phyloP scores from a whole-genome alignment of 2,329 filamentous ascomycete genomes.

The Penicillium sp. region DNA sequence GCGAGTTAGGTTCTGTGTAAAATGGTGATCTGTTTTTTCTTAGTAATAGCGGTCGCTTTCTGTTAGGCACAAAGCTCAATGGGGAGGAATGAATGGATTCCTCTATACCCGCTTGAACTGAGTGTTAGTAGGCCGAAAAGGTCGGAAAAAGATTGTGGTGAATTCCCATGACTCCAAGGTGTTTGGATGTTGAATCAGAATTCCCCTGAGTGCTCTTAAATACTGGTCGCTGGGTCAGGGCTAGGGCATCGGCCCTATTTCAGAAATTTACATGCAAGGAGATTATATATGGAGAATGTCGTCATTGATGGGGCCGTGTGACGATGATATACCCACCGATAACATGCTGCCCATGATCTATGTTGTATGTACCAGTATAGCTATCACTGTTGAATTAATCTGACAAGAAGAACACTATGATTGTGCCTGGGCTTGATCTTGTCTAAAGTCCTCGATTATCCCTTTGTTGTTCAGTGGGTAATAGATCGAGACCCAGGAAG shows the following conservation, averaged over 20 bases:
- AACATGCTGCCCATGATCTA: neutral
- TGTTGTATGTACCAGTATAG: no score
- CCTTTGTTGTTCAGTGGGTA: no score
- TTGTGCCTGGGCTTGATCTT: no score
- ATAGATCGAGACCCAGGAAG: neutral
- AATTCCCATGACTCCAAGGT: neutral
- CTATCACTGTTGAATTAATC: no score
- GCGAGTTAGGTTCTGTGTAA: neutral
- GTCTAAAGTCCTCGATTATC: neutral
- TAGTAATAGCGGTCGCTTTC: neutral
- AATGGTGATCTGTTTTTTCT: no score
- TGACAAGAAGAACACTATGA: no score
- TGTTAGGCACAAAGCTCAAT: neutral
- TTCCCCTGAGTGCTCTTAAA: slow-evolving; percentile 9
- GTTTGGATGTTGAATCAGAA: neutral
- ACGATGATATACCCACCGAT: neutral
- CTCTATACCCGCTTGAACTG: neutral
- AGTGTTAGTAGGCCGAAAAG: neutral
- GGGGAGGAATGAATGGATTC: neutral
- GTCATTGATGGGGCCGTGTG: slow-evolving; percentile 18
- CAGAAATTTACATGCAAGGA: slow-evolving; percentile 3
- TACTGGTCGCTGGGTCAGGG: slow-evolving; percentile 5
- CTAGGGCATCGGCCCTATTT: slow-evolving; percentile 19
- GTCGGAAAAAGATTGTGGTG: neutral
- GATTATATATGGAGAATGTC: slow-evolving; percentile 13